Percentiles rank a stretch among this genome's conserved stretches.
phyloP scores from a whole-genome alignment of 495 filamentous ascomycete genomes.

The Neurospora hispaniola region DNA sequence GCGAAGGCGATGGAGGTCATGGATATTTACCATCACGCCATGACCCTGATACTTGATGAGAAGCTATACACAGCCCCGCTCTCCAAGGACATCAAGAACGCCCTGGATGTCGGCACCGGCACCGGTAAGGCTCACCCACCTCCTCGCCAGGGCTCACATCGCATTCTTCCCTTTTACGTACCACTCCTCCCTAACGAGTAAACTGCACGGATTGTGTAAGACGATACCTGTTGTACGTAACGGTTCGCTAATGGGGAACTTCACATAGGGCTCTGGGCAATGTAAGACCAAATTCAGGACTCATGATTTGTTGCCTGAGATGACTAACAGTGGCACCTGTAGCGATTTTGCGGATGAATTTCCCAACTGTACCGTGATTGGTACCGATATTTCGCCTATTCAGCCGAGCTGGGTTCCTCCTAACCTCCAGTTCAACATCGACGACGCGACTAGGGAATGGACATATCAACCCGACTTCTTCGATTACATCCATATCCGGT shows the following conservation, averaged over 20 bases:
- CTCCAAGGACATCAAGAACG: constrained; percentile 28
- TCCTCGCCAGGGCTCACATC: background rate
- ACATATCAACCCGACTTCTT: constrained; percentile 33
- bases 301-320: background rate
- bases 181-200: background rate
- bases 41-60: constrained; percentile 32
- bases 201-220: background rate
- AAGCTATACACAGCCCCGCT: constrained; percentile 46
- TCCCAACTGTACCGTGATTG: constrained; percentile 40
- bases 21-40: constrained; percentile 22
- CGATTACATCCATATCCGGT: constrained; percentile 47
- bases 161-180: background rate
- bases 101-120: constrained; percentile 54
- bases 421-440: constrained; percentile 39
- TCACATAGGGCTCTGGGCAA: constrained; percentile 16
- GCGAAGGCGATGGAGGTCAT: constrained; percentile 21
- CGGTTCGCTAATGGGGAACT: no score
- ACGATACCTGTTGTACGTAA: no score
- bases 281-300: background rate
- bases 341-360: constrained; percentile 31
- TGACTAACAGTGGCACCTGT: background rate
- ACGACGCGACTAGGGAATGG: constrained; percentile 42
- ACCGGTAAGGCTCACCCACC: constrained; percentile 16
- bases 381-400: constrained; percentile 50
- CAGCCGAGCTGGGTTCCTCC: constrained; percentile 36